phyloP scores from a whole-genome alignment of 345 rosid species.

The Populus nigra region DNA sequence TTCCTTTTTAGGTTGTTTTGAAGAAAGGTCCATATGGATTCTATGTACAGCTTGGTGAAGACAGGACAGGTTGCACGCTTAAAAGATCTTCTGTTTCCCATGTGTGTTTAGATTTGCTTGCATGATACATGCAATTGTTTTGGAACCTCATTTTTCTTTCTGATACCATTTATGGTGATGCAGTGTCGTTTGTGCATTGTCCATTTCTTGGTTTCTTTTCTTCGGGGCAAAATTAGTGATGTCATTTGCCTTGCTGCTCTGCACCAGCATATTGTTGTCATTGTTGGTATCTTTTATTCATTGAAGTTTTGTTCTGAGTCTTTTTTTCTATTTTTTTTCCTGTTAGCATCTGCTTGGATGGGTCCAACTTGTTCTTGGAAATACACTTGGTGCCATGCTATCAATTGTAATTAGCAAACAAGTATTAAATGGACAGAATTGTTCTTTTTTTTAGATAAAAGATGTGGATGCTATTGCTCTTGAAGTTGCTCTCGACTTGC shows the following conservation, averaged over 20 bases:
- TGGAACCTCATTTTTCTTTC: background rate
- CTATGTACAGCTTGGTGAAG: constrained; percentile 94
- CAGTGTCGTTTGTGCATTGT: background rate
- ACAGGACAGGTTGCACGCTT: constrained; percentile 65
- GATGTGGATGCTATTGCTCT: constrained; percentile 60
- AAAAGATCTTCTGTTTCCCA: constrained; percentile 75
- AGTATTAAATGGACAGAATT: background rate
- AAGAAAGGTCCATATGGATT: constrained; percentile 92
- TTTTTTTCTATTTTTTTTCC: background rate
- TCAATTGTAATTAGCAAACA: background rate
- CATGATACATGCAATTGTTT: background rate
- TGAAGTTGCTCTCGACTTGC: constrained; percentile 71
- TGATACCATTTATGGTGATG: background rate
- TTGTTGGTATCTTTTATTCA: background rate
- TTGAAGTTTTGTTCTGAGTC: background rate
- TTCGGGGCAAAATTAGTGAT: background rate
- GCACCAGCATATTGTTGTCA: background rate
- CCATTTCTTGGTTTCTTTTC: background rate
- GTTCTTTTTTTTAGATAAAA: constrained; percentile 47
- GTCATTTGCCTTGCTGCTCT: background rate
- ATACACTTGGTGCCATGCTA: background rate
- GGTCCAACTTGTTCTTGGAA: background rate
- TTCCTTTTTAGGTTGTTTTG: constrained; percentile 58
- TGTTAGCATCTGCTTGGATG: background rate
- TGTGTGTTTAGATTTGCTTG: constrained; percentile 35